Evolutionary conservation across 2,329 filamentous ascomycete species (phyloP), one percentile per base, ranked within the genome.

Genomic region (Pyrenophora tritici-repentis): DNA sequence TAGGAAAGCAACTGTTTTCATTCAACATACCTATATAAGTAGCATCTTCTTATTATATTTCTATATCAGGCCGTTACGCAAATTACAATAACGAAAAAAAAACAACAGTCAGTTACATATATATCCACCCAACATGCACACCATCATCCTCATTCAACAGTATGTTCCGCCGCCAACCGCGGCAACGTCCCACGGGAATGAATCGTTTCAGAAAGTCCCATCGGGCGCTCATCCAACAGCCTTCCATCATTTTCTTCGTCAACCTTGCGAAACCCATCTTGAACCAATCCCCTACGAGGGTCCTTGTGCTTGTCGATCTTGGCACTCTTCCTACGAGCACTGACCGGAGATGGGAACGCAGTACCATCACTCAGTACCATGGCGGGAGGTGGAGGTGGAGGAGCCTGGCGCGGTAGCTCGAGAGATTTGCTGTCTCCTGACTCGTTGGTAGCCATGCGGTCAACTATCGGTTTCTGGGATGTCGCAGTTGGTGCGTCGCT

Each of bases 151-250:
- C 32, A 50, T 34, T 49, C 42, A 29, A 60, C 50, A 12, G 42
- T 43, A 41, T 58, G 51, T 35, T 58, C 58, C 2, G 58, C 52
- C 3, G 55, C 58, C 33, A 49, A 9, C 9, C 58, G 45, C 4
- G 58, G 58, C 10, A 61, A 38, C 6, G 58, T 56, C 14, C 36
- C 49, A 6, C 40, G 48, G 6, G 52, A 58, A 42, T 61, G 58
- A 13, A 61, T 61, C 20, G 58, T 61, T 47, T 61, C 58, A 43
- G 51, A 50, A 7, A 61, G 32, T 24, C 58, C 58, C 49, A 58
- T 52, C 2, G 58, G 58, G 22, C 45, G 50, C n/a, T 58, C 58
- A 33, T 61, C 52, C 42, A 61, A 29, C 6, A 61, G 46, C 26
- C 58, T 48, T 9, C 58, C 58, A 47, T 61, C 58, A 9, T 61